These are phyloP conservation scores for Rhodocollybia butyracea DNA, from an alignment of 768 basidiomycete species.

Conservation along the genomic window DNA sequence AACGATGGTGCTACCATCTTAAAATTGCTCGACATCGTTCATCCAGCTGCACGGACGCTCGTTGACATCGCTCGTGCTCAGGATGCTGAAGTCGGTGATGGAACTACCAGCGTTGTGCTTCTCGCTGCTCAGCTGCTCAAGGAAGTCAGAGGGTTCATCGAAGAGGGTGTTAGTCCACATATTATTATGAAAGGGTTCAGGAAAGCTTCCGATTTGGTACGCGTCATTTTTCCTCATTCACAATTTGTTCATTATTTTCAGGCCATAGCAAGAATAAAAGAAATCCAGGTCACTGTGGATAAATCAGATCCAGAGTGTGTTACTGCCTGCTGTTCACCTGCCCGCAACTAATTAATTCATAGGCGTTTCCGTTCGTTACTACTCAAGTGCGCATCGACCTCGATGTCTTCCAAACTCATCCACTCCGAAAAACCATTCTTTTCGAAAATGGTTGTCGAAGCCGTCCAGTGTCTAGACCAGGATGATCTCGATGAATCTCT, in stretches of 20 bases:
- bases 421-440: slow-evolving; percentile 99
- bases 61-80: slow-evolving; percentile 98
- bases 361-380: slow-evolving; percentile 93
- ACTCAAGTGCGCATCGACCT: slow-evolving; percentile 95
- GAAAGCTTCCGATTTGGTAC: slow-evolving; percentile 80
- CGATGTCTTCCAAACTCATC: slow-evolving; percentile 99
- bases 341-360: slow-evolving; percentile 13
- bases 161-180: slow-evolving; percentile 96
- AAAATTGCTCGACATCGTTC: slow-evolving; percentile 95
- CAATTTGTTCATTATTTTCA: slow-evolving; percentile 25
- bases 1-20: slow-evolving; percentile 99
- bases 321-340: slow-evolving; percentile 1
- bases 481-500: slow-evolving; percentile 92
- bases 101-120: slow-evolving; percentile 94
- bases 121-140: slow-evolving; percentile 93
- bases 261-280: slow-evolving; percentile 85
- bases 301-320: slow-evolving; percentile 86
- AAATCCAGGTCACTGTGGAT: slow-evolving; percentile 87
- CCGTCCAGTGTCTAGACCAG: slow-evolving; percentile 89
- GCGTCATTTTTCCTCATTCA: slow-evolving; percentile 21
- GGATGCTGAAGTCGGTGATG: slow-evolving; percentile 98
- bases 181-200: slow-evolving; percentile 97
- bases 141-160: slow-evolving; percentile 86
- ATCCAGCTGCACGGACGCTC: slow-evolving; percentile 95
- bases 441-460: slow-evolving; percentile 98